A percentile compares a stretch with the other conserved stretches of the same genome.
Conservation (phyloP, 768 basidiomycete species). For the Boletus huronensis region DNA sequence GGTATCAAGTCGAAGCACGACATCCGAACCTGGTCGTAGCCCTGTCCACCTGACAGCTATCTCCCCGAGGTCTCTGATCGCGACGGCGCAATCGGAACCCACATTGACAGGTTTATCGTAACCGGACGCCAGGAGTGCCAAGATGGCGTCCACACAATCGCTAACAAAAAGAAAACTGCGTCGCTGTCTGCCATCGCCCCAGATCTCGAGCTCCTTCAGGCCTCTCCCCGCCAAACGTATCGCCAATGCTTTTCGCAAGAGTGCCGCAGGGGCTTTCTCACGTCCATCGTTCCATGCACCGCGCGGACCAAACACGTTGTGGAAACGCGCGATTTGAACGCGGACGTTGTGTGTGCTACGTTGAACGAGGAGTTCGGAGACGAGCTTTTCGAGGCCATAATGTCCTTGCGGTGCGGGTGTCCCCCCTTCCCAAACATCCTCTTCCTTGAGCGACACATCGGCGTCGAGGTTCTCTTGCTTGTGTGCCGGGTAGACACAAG, state of each 20-base stretch:
- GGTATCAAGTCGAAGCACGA: constrained; percentile 28
- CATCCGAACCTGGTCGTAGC: constrained; percentile 20
- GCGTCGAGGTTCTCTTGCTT: constrained; percentile 34
- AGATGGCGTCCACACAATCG: constrained; percentile 50
- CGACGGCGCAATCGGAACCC: constrained; percentile 44
- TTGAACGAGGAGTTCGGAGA: constrained; percentile 44
- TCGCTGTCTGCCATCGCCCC: constrained; percentile 52
- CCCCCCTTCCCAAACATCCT: constrained; percentile 39
- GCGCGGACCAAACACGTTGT: constrained; percentile 56
- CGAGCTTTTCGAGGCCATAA: constrained; percentile 58
- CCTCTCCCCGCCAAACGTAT: constrained; percentile 10
- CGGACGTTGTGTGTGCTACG: constrained; percentile 33
- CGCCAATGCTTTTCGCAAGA: constrained; percentile 51
- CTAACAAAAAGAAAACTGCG: constrained; percentile 56
- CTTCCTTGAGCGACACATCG: constrained; percentile 46
- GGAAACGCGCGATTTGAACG: constrained; percentile 51
- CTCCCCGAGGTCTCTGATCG: constrained; percentile 41
- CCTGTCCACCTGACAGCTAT: constrained; percentile 37
- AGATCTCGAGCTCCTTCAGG: constrained; percentile 43
- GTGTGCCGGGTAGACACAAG: constrained; percentile 52
- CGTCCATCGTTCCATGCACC: constrained; percentile 52
- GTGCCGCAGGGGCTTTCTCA: constrained; percentile 57
- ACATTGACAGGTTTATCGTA: constrained; percentile 43
- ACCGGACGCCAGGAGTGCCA: constrained; percentile 41
- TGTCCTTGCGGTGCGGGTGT: constrained; percentile 49